phyloP scores from a whole-genome alignment of 345 rosid species.

The Murraya paniculata region DNA sequence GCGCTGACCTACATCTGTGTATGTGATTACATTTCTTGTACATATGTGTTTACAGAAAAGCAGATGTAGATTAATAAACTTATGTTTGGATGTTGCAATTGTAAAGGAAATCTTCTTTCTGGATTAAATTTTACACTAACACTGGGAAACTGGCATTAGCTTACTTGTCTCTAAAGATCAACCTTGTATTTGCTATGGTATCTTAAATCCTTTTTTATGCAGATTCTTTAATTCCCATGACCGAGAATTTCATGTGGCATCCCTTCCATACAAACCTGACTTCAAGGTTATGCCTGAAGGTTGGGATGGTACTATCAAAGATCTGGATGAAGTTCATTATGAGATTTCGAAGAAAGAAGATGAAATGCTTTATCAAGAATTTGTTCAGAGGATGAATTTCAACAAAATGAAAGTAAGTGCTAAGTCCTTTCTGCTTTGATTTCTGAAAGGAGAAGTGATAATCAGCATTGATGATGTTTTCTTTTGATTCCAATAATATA shows the following conservation, averaged over 20 bases:
- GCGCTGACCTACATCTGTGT: too few species aligned
- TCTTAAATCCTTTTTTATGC: slow-evolving; percentile 20
- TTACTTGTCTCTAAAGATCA: background rate
- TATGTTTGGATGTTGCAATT: background rate
- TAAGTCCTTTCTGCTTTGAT: background rate
- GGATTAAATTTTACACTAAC: too few species aligned
- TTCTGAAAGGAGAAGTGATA: background rate
- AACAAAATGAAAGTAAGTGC: slow-evolving; percentile 83
- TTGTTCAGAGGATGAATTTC: slow-evolving; percentile 75
- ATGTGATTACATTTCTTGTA: too few species aligned
- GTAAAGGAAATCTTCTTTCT: background rate
- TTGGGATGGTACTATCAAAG: slow-evolving; percentile 93
- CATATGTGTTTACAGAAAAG: too few species aligned
- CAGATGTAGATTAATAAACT: too few species aligned
- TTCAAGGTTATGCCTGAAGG: slow-evolving; percentile 99
- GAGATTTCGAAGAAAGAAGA: slow-evolving; percentile 99
- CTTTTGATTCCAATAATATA: background rate
- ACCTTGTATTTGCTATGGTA: background rate
- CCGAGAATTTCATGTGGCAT: slow-evolving; percentile 94
- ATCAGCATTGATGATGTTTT: background rate
- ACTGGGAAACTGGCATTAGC: background rate
- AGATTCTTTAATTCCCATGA: slow-evolving; percentile 84
- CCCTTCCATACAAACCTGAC: slow-evolving; percentile 87
- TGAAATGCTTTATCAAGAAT: slow-evolving; percentile 83
- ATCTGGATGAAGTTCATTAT: slow-evolving; percentile 88